Conservation (phyloP, 1,139 yeast genomes). For the Candida sojae region DNA sequence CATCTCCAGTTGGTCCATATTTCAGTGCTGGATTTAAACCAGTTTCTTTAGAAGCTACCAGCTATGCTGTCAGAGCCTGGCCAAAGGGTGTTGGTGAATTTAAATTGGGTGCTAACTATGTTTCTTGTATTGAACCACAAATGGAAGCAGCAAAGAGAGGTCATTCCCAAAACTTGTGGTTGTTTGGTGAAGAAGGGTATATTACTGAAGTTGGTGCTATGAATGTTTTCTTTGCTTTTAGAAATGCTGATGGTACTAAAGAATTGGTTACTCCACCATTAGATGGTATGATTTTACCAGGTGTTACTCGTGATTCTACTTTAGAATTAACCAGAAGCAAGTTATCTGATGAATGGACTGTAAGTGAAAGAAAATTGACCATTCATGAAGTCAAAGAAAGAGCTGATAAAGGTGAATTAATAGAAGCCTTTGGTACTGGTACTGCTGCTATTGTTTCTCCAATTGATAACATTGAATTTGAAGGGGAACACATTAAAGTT, state of each 20-base stretch:
- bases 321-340: slow-evolving; percentile 73
- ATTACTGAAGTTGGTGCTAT: slow-evolving; percentile 97
- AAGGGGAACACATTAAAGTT: slow-evolving; percentile 67
- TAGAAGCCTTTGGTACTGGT: slow-evolving; percentile 96
- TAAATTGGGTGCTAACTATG: slow-evolving; percentile 96
- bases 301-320: slow-evolving; percentile 93
- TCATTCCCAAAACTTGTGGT: slow-evolving; percentile 94
- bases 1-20: slow-evolving; percentile 96
- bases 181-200: slow-evolving; percentile 86
- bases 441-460: slow-evolving; percentile 98
- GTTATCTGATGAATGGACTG: slow-evolving; percentile 70
- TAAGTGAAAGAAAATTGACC: slow-evolving; percentile 80
- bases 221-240: slow-evolving; percentile 89
- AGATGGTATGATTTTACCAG: slow-evolving; percentile 95
- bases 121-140: slow-evolving; percentile 92
- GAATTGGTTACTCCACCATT: slow-evolving; percentile 95
- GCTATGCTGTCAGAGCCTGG: slow-evolving; percentile 96
- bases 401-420: slow-evolving; percentile 75
- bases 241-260: slow-evolving; percentile 71
- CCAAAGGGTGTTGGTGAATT: slow-evolving; percentile 98
- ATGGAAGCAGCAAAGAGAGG: slow-evolving; percentile 85
- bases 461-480: slow-evolving; percentile 81
- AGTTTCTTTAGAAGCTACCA: slow-evolving; percentile 89
- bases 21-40: slow-evolving; percentile 92
- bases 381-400: slow-evolving; percentile 78